Conservation (phyloP, 129 eudicot genomes). For the Centaurea solstitialis region DNA sequence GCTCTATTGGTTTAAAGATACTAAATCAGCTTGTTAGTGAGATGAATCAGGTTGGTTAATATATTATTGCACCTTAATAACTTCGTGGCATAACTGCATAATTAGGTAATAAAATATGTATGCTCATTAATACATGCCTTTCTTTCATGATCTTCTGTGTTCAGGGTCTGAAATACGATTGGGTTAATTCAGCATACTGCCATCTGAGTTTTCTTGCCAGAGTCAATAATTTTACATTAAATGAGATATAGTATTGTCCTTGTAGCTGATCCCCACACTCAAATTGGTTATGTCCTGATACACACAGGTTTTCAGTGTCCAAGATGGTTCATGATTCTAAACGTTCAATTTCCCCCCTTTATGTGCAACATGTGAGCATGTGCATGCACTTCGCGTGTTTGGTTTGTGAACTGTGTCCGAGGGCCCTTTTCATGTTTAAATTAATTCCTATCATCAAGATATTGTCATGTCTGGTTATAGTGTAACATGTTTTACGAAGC, state of each 20-base stretch:
- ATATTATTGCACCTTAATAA: neutral
- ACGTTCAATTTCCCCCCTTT: neutral
- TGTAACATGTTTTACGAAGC: neutral
- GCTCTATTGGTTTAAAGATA: slow-evolving; percentile 90
- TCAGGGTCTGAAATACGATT: neutral
- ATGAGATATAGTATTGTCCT: neutral
- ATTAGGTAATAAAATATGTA: neutral
- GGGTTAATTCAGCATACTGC: neutral
- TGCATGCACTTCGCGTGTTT: neutral
- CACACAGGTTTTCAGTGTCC: neutral
- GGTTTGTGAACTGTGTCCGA: neutral
- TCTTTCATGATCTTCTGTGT: neutral
- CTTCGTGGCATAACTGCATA: neutral
- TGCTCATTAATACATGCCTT: slow-evolving; percentile 4
- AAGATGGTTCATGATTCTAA: neutral
- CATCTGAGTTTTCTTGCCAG: neutral
- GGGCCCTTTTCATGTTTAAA: neutral
- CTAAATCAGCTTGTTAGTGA: slow-evolving; percentile 93
- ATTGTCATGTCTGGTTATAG: neutral
- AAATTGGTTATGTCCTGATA: neutral
- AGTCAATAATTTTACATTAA: neutral
- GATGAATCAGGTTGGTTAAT: slow-evolving; percentile 90
- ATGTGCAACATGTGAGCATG: neutral
- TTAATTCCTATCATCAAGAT: neutral
- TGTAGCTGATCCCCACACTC: neutral